phyloP scores from a whole-genome alignment of 805 yeast species.

The Hermanozyma aechmeae region DNA sequence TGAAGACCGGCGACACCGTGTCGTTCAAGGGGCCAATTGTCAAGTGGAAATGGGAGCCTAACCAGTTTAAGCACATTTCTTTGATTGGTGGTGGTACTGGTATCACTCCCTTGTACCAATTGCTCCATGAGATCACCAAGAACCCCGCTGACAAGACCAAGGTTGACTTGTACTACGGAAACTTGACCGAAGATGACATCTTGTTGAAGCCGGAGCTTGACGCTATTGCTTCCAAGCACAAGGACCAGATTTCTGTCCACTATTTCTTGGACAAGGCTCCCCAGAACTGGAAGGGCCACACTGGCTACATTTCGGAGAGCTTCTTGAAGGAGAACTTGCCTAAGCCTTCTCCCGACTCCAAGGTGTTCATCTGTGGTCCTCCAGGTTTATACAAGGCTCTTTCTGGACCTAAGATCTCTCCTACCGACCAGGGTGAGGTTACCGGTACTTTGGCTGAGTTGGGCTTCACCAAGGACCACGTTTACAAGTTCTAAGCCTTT shows the following conservation, averaged over 20 bases:
- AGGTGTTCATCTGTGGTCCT: constrained; percentile 92
- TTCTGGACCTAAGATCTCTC: constrained; percentile 78
- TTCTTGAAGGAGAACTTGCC: constrained; percentile 54
- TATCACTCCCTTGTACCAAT: constrained; percentile 90
- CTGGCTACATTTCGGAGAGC: constrained; percentile 76
- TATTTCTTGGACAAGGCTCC: constrained; percentile 74
- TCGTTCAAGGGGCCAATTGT: constrained; percentile 89
- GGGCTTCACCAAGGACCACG: constrained; percentile 80
- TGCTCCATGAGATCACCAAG: constrained; percentile 63
- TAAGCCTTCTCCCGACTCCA: constrained; percentile 47
- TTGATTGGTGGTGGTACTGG: constrained; percentile 96
- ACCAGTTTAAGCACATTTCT: constrained; percentile 69
- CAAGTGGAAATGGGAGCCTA: constrained; percentile 87
- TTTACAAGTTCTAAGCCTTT: constrained; percentile 87
- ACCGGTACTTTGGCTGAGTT: constrained; percentile 81
- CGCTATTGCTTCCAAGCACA: constrained; percentile 49
- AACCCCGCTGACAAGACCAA: constrained; percentile 87
- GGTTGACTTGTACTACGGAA: constrained; percentile 76
- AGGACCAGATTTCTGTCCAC: constrained; percentile 67
- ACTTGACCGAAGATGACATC: constrained; percentile 68
- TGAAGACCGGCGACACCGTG: constrained; percentile 73
- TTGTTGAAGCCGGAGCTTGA: constrained; percentile 75
- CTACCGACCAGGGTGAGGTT: constrained; percentile 91
- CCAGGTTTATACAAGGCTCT: constrained; percentile 82
- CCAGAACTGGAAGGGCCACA: constrained; percentile 41